These are phyloP conservation scores for Russula brevipes DNA, from an alignment of 768 basidiomycete genomes.

Conservation along the genomic window DNA sequence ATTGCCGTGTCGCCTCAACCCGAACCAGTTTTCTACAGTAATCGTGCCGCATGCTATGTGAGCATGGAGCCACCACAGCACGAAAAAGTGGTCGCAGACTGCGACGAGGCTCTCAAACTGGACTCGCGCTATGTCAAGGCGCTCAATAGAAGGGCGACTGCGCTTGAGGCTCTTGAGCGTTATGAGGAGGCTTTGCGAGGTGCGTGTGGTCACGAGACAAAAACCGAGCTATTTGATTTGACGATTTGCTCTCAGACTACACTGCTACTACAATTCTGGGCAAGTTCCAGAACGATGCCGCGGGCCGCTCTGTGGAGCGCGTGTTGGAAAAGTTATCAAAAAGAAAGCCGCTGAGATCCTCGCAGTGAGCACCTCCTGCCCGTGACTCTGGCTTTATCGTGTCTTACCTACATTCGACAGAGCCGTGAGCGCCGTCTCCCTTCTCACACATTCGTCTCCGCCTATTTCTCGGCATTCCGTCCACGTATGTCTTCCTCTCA, in stretches of 20 bases:
- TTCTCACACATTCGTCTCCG: constrained; percentile 85
- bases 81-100: constrained; percentile 81
- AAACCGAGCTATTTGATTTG: neutral
- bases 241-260: constrained; percentile 56
- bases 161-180: constrained; percentile 69
- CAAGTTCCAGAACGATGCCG: constrained; percentile 78
- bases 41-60: constrained; percentile 95
- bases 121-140: constrained; percentile 87
- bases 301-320: constrained; percentile 82
- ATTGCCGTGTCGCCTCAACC: constrained; percentile 69
- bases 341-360: constrained; percentile 71
- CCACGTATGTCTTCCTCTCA: constrained; percentile 49
- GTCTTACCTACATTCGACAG: constrained; percentile 32
- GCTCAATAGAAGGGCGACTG: constrained; percentile 82
- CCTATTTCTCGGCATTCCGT: constrained; percentile 97
- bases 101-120: constrained; percentile 78
- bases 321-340: constrained; percentile 79
- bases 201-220: constrained; percentile 33
- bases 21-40: constrained; percentile 93
- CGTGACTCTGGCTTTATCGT: neutral
- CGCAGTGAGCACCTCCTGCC: constrained; percentile 39
- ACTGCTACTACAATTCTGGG: constrained; percentile 96
- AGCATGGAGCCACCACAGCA: constrained; percentile 83
- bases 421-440: constrained; percentile 79
- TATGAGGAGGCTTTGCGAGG: constrained; percentile 77